Percentiles rank a stretch among this genome's conserved stretches.
These are phyloP conservation scores for Phytopythium oedochilum DNA, from an alignment of 352 stramenopile genomes.

Conservation along the genomic window DNA sequence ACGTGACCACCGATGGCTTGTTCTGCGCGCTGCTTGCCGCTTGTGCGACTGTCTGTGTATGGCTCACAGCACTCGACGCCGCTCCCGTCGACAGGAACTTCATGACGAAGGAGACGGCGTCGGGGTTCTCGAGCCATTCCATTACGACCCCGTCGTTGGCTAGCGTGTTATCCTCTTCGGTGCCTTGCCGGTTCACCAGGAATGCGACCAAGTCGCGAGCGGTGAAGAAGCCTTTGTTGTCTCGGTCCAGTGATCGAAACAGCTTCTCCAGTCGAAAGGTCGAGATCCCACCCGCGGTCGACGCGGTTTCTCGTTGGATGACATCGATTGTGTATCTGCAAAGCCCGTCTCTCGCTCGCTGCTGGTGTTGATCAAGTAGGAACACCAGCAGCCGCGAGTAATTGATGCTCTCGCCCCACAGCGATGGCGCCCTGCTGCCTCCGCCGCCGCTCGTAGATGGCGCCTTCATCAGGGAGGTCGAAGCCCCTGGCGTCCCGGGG, in stretches of 20 bases:
- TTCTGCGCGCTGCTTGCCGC: not conserved
- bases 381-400: conserved; percentile 46
- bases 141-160: not conserved
- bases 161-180: not conserved
- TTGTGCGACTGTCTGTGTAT: too few relatives aligned
- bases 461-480: not conserved
- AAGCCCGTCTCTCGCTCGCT: conserved; percentile 12
- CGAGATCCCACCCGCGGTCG: conserved; percentile 8
- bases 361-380: conserved; percentile 38
- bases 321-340: conserved; percentile 14
- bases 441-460: not conserved
- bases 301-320: conserved; percentile 14
- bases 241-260: conserved; percentile 28
- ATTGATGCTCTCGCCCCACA: conserved; percentile 20
- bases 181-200: conserved; percentile 6
- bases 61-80: too few relatives aligned
- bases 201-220: conserved; percentile 22
- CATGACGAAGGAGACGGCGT: conserved; percentile 16
- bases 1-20: conserved; percentile 8
- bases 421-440: not conserved
- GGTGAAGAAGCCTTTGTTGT: conserved; percentile 44
- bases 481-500: not conserved
- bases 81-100: conserved; percentile 1
- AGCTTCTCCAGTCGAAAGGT: conserved; percentile 25
- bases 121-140: conserved; percentile 9